These are phyloP conservation scores for Epithemia pelagica DNA, from an alignment of 108 stramenopile species.

Conservation along the genomic window DNA sequence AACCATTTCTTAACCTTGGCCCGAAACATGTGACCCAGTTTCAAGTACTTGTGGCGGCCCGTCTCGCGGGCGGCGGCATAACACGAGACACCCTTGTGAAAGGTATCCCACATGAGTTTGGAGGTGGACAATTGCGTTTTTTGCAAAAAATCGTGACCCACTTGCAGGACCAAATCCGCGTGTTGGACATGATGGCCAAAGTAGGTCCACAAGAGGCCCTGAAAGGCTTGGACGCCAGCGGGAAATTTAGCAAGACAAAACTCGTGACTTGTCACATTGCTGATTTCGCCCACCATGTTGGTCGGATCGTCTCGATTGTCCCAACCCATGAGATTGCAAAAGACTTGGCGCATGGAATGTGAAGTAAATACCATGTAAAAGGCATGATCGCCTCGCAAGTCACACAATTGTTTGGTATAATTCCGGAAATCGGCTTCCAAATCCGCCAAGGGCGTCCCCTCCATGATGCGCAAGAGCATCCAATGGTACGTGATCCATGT, in stretches of 20 bases:
- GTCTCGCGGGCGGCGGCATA: slow-evolving; percentile 15
- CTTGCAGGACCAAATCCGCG: not conserved
- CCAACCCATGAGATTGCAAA: not conserved
- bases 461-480: not conserved
- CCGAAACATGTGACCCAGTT: not conserved
- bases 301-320: not conserved
- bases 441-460: not conserved
- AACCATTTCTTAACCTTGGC: not conserved
- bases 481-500: not conserved
- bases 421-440: not conserved
- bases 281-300: not conserved
- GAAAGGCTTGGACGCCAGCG: not conserved
- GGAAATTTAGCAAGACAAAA: not conserved
- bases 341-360: not conserved
- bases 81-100: slow-evolving; percentile 2
- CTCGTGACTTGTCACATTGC: not conserved
- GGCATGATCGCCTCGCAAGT: not conserved
- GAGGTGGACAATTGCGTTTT: not conserved
- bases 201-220: not conserved
- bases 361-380: not conserved
- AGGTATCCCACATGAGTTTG: slow-evolving; percentile 6
- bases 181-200: not conserved
- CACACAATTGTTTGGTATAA: not conserved
- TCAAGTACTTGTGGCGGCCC: not conserved
- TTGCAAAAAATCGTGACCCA: not conserved